A percentile compares a stretch with the other conserved stretches of the same genome.
Evolutionary conservation across 2,329 filamentous ascomycete genomes (phyloP).

Genomic region (Bipolaris gigantea): DNA sequence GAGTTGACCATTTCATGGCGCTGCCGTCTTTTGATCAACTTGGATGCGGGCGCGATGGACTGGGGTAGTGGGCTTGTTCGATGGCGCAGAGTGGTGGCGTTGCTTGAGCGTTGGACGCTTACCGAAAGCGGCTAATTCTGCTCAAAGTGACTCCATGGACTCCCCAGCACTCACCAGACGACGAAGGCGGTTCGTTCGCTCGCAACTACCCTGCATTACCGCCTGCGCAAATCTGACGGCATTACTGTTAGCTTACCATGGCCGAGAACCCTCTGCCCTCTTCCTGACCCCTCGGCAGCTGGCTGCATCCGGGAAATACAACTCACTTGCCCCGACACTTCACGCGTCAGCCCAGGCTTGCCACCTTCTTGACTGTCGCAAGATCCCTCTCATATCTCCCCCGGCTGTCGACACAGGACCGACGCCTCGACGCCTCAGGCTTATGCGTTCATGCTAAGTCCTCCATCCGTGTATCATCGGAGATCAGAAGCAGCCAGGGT

Average conservation of each 20-base stretch:
- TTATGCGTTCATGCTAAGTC: constrained; percentile 36
- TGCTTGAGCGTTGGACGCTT: constrained; percentile 19
- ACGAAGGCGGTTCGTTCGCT: constrained; percentile 13
- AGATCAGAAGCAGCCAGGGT: constrained; percentile 21
- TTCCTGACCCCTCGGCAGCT: neutral
- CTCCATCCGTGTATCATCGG: constrained; percentile 8
- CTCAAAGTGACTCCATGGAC: constrained; percentile 28
- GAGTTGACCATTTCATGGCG: constrained; percentile 15
- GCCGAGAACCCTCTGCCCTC: constrained; percentile 2
- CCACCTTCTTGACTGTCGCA: constrained; percentile 39
- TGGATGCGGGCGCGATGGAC: constrained; percentile 13
- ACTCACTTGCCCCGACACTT: constrained; percentile 27
- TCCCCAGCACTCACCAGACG: constrained; percentile 21
- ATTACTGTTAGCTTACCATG: constrained; percentile 8
- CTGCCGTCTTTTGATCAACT: constrained; percentile 7
- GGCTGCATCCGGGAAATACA: constrained; percentile 2
- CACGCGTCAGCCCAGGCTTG: constrained; percentile 38
- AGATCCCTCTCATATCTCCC: constrained; percentile 32
- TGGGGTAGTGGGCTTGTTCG: constrained; percentile 7
- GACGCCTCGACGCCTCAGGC: constrained; percentile 8
- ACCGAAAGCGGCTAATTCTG: constrained; percentile 30
- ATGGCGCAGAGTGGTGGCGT: constrained; percentile 18
- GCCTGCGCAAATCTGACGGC: constrained; percentile 6
- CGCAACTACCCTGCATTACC: constrained; percentile 4
- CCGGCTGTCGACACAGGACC: constrained; percentile 19